Conservation (phyloP, 2,329 filamentous ascomycete species). For the Diaporthe vaccinii region DNA sequence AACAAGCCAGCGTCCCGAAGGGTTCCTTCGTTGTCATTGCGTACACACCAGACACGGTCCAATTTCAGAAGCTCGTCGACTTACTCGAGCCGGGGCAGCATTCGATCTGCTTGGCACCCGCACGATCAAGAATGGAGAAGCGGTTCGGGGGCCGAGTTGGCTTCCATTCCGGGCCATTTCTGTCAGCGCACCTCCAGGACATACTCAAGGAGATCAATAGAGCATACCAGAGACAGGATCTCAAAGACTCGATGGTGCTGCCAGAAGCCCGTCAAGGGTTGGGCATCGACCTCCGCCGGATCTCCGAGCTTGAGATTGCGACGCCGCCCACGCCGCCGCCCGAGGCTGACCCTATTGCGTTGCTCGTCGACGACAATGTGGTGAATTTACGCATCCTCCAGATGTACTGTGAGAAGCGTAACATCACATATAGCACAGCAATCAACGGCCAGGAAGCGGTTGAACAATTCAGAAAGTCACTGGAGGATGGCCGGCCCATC, state of each 20-base stretch:
- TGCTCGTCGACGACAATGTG: constrained; percentile 63
- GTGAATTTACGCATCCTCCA: constrained; percentile 63
- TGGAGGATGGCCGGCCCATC: constrained; percentile 49
- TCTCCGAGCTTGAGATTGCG: constrained; percentile 2
- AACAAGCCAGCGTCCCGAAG: background rate
- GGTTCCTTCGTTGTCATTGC: background rate
- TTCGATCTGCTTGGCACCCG: constrained; percentile 8
- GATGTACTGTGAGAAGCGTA: constrained; percentile 60
- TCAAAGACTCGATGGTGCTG: background rate
- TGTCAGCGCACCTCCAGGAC: constrained; percentile 1
- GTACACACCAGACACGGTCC: background rate
- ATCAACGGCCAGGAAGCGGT: constrained; percentile 60
- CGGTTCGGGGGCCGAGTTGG: background rate
- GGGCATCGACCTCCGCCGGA: background rate
- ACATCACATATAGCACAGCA: constrained; percentile 57
- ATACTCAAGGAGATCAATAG: constrained; percentile 1
- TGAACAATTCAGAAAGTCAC: constrained; percentile 48
- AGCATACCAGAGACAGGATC: background rate
- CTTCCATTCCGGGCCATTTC: constrained; percentile 16
- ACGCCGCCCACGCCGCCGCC: background rate
- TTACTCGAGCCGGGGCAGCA: background rate
- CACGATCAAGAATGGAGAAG: background rate
- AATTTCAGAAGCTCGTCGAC: background rate
- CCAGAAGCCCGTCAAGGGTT: background rate
- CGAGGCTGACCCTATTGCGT: constrained; percentile 43